phyloP scores from a whole-genome alignment of 768 basidiomycete species.

The Tylopilus balloui region DNA sequence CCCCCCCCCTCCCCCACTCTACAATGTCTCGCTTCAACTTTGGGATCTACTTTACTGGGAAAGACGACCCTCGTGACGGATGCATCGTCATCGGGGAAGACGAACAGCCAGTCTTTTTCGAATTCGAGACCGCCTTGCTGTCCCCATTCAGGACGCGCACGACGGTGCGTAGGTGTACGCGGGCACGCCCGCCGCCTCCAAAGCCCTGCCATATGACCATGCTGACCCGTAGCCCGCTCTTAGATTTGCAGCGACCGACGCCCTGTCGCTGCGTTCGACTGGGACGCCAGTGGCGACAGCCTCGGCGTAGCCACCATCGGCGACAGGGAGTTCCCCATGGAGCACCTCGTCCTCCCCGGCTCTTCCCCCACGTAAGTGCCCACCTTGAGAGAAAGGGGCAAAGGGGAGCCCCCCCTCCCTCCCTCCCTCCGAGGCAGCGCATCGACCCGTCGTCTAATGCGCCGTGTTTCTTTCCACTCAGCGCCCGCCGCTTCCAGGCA shows the following conservation, averaged over 20 bases:
- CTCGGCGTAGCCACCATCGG: constrained; percentile 50
- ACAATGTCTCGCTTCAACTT: constrained; percentile 39
- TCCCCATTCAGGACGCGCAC: constrained; percentile 25
- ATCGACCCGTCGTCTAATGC: no score
- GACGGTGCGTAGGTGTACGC: constrained; percentile 16
- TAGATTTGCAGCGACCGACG: constrained; percentile 41
- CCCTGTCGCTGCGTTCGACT: constrained; percentile 52
- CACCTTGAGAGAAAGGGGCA: no score
- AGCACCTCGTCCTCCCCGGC: constrained; percentile 53
- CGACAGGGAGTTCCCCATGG: constrained; percentile 54
- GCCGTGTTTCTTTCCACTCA: constrained; percentile 27
- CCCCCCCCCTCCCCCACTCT: background rate
- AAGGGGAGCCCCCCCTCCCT: no score
- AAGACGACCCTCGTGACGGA: constrained; percentile 59
- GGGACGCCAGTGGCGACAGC: constrained; percentile 29
- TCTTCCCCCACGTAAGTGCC: constrained; percentile 43
- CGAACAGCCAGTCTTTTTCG: constrained; percentile 54
- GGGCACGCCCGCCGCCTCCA: no score
- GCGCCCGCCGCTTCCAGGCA: constrained; percentile 57
- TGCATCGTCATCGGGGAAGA: constrained; percentile 67
- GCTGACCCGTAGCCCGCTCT: constrained; percentile 1
- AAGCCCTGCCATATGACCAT: background rate
- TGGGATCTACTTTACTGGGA: constrained; percentile 65
- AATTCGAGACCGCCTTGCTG: constrained; percentile 52
- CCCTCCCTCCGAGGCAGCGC: constrained; percentile 7